Base-by-base conservation (phyloP, 164 flowering plant genomes). In the Kalanchoe fedtschenkoi region DNA sequence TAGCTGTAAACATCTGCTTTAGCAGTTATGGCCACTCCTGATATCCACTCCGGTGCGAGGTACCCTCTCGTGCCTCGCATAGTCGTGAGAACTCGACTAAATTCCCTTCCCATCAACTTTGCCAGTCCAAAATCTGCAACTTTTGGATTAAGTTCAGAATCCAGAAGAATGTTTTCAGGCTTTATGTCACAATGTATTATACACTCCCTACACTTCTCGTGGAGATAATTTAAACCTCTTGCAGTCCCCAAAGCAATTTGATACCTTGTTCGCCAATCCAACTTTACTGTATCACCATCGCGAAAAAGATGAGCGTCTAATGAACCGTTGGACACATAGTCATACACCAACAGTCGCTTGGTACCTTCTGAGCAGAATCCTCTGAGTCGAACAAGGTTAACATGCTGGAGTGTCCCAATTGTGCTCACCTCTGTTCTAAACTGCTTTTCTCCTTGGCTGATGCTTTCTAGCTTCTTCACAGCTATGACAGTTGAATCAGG, bases 71-170 rank as follows among this genome's bases (percentile, higher is more conserved):
- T 82, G 37, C 87, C 87, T 72, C 84, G 73, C 72, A 80, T 73
- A 41, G 87, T 80, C 1, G 84, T 82, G 24, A 78, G 57, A n/a
- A 78, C 83, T 30, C 76, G 66, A 66, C 84, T 78, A 46, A 82
- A 80, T 3, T 80, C 87, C 15, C 74, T 64, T 16, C 83, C 80
- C 0, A 76, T 29, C 24, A 82, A 79, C 77, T 82, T 82, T 32
- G 81, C 87, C n/a, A 80, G 74, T 24, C 87, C 83, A 38, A 82
- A 82, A 67, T 82, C 87, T 17, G 87, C 80, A 16, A 80, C 78
- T 58, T 73, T 82, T 4, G 87, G 78, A 65, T 62, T 47, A 43
- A 68, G 70, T 2, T 68, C 77, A 10, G 65, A 71, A 58, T 83
- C 81, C 41, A 83, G 61, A 19, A 81, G 70, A 46, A 83, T 79